These are phyloP conservation scores for Cercospora berteroae DNA, from an alignment of 2,329 filamentous ascomycete species.

Conservation along the genomic window DNA sequence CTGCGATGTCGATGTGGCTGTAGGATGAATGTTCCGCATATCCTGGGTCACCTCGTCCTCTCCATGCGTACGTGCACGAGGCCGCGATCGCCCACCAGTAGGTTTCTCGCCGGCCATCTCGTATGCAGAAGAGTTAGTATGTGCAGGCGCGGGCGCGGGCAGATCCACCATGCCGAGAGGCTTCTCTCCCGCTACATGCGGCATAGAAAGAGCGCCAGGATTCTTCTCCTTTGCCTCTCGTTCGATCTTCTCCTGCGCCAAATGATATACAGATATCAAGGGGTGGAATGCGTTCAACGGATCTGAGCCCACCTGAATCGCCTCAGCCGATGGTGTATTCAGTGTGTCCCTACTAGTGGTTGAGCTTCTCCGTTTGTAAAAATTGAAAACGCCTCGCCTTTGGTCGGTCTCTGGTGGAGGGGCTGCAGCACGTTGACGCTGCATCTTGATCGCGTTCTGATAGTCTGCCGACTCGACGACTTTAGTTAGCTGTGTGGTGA, in stretches of 20 bases:
- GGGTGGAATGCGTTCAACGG: constrained; percentile 92
- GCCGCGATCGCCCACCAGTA: constrained; percentile 77
- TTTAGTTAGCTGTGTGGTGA: constrained; percentile 75
- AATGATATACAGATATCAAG: constrained; percentile 87
- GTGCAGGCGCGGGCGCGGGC: constrained; percentile 75
- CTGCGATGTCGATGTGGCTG: constrained; percentile 51
- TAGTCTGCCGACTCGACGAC: constrained; percentile 95
- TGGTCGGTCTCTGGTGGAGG: constrained; percentile 68
- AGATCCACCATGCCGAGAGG: constrained; percentile 69
- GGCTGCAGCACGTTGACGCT: constrained; percentile 63
- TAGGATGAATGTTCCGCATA: constrained; percentile 63
- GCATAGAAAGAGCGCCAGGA: constrained; percentile 59
- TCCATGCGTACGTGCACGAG: constrained; percentile 86
- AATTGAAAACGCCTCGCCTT: constrained; percentile 91
- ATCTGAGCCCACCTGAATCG: constrained; percentile 76
- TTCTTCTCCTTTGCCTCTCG: constrained; percentile 64
- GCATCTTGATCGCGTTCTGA: constrained; percentile 72
- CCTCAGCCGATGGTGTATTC: constrained; percentile 78
- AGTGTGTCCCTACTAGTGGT: constrained; percentile 85
- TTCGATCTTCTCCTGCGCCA: constrained; percentile 92
- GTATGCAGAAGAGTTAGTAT: constrained; percentile 81
- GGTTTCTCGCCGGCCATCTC: constrained; percentile 88
- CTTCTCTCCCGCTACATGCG: constrained; percentile 56
- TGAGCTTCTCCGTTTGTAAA: constrained; percentile 93
- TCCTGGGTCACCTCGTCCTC: constrained; percentile 83